Evolutionary conservation across 2,329 filamentous ascomycete species (phyloP), one percentile per base, ranked within the genome.

Genomic region (Xylaria sp.): DNA sequence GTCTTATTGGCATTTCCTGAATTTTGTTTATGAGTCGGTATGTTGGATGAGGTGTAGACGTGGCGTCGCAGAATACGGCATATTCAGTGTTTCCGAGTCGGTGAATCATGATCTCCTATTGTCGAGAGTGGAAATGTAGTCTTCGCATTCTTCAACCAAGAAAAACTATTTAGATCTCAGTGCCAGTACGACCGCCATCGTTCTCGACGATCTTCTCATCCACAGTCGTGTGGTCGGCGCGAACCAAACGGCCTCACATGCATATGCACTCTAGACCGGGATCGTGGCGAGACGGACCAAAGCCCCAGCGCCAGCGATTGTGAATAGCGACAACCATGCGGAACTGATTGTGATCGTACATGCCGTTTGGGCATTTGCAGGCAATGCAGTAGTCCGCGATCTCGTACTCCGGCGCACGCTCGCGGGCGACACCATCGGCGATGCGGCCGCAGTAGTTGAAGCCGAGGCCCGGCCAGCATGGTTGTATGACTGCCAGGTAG

Each of bases 381-480:
- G 71, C 60, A 57, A 69, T 51, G 72, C 80, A 65, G 56, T 62
- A 47, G 59, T 65, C 60, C 54, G 64, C 66, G 60, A 65, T 55
- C 44, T 75, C 72, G 59, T 74, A 66, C 9, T 67, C 67, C 1
- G 76, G 76, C 30, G 70, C 62, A 18, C 71, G 68, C 61, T 77
- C 75, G 54, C 69, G 69, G 53, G 75, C 69, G 19, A 66, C 59
- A 55, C 75, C 74, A 64, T 75, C 73, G 57, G 72, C 69, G 63
- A 83, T 79, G 44, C 58, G 62, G 0, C 71, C 67, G 70, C 82
- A 85, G 34, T 72, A 79, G 60, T 69, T 71, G 71, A 84, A 83
- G 60, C 81, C 80, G 70, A 75, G 75, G 10, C 77, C 77, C 0
- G 79, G 79, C 3, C 67, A 74, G 72, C 82, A 85, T 4, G 79